Base-by-base conservation (phyloP, 2,329 filamentous ascomycete species). In the Nemania sp. region DNA sequence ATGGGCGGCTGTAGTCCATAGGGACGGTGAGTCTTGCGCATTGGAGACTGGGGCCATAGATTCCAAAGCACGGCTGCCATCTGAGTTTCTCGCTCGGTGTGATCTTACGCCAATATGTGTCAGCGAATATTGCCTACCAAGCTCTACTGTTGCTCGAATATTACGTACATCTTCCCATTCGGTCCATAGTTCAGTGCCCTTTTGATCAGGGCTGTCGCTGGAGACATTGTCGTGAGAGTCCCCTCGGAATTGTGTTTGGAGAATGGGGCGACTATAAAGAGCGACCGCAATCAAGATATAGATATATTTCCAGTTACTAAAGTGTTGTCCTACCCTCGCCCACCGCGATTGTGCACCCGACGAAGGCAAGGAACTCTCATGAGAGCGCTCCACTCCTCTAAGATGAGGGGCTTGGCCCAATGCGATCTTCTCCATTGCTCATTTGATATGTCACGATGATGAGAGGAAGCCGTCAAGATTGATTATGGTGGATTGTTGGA, bases 21-120 rank as follows among this genome's bases (percentile, higher is more conserved):
- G 83, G 81, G 3, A 85, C 80, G 7, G 82, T 83, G 10, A 85
- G 77, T 24, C 82, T 78, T 51, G 83, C 80, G 72, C 83, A 85
- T 65, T 77, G 74, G 62, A 80, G 78, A 29, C 66, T 69, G 2
- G 62, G 61, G 60, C 73, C 73, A 52, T 67, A 74, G 13, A 72
- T 65, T 1, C 69, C 68, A 68, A 79, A 80, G 72, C 83, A 86
- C 55, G 79, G 79, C 56, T 82, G 78, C 82, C 83, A 86, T 68
- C 74, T 70, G 4, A 86, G 78, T 60, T 83, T 79, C 69, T 81
- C 75, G 68, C 79, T 83, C n/a, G 83, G 81, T 6, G 73, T 73
- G 60, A 86, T 84, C 80, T 83, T 27, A 43, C 43, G n/a, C 8
- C 49, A 55, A 43, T 52, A 1, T 22, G 20, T 18, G 49, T 67